These are phyloP conservation scores for Colletotrichum tofieldiae DNA, from an alignment of 2,329 filamentous ascomycete species.

Conservation along the genomic window DNA sequence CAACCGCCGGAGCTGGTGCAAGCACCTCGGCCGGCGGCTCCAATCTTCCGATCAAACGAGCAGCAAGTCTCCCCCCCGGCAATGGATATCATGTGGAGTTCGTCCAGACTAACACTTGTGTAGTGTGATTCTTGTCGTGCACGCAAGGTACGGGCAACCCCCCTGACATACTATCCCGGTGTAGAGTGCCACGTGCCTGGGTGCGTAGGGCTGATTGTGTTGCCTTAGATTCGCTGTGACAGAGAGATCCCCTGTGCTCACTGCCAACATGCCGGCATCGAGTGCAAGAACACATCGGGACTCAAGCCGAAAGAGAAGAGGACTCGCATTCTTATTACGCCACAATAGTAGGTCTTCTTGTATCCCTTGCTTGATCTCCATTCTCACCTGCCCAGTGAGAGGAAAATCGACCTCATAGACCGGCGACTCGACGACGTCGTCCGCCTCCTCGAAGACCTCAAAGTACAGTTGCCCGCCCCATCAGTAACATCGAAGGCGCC, in stretches of 20 bases:
- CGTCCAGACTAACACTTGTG: conserved; percentile 10
- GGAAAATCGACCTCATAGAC: background rate
- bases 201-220: conserved; percentile 14
- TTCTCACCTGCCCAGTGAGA: background rate
- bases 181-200: background rate
- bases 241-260: conserved; percentile 31
- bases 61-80: conserved; percentile 17
- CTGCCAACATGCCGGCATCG: conserved; percentile 35
- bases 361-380: background rate
- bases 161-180: background rate
- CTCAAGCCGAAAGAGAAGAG: conserved; percentile 35
- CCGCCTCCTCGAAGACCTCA: conserved; percentile 53
- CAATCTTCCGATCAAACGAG: conserved; percentile 34
- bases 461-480: conserved; percentile 45
- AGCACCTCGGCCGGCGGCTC: conserved; percentile 16
- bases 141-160: conserved; percentile 49
- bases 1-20: background rate
- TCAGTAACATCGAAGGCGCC: conserved; percentile 2
- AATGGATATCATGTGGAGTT: background rate
- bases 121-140: conserved; percentile 54
- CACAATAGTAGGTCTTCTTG: conserved; percentile 13
- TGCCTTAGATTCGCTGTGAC: conserved; percentile 31
- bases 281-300: conserved; percentile 33
- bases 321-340: conserved; percentile 33
- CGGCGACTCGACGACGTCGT: conserved; percentile 51